A percentile compares a stretch with the other conserved stretches of the same genome.
Conservation (phyloP, 2,329 filamentous ascomycete genomes). For the Neonectria coccinea region DNA sequence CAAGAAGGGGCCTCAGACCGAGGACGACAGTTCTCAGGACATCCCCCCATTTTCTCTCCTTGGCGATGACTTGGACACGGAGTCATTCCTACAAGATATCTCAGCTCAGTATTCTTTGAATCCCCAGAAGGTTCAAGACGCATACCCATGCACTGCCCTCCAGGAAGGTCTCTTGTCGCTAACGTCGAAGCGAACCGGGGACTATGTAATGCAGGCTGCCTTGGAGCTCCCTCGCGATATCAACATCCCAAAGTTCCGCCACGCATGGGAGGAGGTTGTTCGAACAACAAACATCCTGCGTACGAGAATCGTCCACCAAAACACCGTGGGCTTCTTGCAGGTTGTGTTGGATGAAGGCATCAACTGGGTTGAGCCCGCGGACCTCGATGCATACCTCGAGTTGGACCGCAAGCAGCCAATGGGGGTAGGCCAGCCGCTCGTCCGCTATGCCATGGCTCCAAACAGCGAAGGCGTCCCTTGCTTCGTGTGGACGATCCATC, state of each 20-base stretch:
- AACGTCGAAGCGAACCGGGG: slow-evolving; percentile 42
- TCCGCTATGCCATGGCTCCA: slow-evolving; percentile 54
- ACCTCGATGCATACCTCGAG: slow-evolving; percentile 52
- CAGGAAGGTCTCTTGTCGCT: slow-evolving; percentile 51
- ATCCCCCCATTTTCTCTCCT: slow-evolving; percentile 53
- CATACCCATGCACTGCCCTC: slow-evolving; percentile 52
- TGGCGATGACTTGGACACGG: neutral
- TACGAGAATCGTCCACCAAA: slow-evolving; percentile 59
- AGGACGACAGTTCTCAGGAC: slow-evolving; percentile 25
- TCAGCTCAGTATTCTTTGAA: slow-evolving; percentile 1
- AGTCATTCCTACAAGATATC: neutral
- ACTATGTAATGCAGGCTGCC: slow-evolving; percentile 35
- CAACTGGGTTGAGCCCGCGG: slow-evolving; percentile 38
- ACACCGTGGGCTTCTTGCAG: slow-evolving; percentile 56
- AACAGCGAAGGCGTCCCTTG: neutral
- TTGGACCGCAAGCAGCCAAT: slow-evolving; percentile 51
- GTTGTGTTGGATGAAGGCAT: slow-evolving; percentile 55
- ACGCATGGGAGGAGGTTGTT: slow-evolving; percentile 30
- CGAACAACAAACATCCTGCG: slow-evolving; percentile 51
- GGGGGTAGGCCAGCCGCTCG: slow-evolving; percentile 54
- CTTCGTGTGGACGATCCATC: slow-evolving; percentile 44
- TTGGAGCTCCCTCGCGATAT: slow-evolving; percentile 28
- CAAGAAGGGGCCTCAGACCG: neutral
- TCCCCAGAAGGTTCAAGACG: slow-evolving; percentile 42
- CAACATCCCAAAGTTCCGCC: slow-evolving; percentile 16